phyloP scores from a whole-genome alignment of 352 stramenopile species.

The Phytophthora hybrid region DNA sequence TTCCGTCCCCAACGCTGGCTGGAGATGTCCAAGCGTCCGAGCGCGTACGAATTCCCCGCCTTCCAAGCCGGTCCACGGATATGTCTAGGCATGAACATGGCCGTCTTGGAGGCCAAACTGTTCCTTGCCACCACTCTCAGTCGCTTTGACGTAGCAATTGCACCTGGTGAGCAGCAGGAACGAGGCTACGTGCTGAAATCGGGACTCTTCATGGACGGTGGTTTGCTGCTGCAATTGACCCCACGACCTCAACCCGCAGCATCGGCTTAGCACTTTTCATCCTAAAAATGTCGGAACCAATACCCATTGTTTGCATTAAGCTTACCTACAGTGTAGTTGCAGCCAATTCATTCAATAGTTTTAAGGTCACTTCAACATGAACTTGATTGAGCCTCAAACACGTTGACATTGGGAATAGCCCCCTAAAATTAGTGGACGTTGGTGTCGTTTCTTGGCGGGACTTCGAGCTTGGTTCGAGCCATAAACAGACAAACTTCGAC shows the following conservation, averaged over 20 bases:
- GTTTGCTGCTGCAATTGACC: constrained; percentile 56
- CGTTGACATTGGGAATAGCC: neutral
- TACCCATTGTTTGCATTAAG: neutral
- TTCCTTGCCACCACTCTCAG: constrained; percentile 61
- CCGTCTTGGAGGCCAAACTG: constrained; percentile 70
- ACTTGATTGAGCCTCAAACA: neutral
- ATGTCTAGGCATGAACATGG: constrained; percentile 81
- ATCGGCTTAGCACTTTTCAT: neutral
- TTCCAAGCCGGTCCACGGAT: constrained; percentile 69
- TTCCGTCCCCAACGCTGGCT: too few species aligned
- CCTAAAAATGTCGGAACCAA: neutral
- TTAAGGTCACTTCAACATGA: neutral
- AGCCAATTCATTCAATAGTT: too few species aligned
- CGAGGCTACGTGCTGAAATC: constrained; percentile 65
- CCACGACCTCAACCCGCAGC: constrained; percentile 20
- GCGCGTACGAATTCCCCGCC: too few species aligned
- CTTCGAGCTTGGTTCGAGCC: constrained; percentile 14
- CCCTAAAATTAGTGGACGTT: constrained; percentile 31
- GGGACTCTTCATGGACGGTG: constrained; percentile 59
- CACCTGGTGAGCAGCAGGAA: constrained; percentile 45
- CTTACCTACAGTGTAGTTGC: neutral
- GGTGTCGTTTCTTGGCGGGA: constrained; percentile 30
- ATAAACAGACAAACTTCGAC: constrained; percentile 22
- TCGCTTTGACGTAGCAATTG: constrained; percentile 59
- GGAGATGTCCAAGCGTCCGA: too few species aligned